phyloP scores from a whole-genome alignment of 768 basidiomycete species.

The Mycena kentingensis region DNA sequence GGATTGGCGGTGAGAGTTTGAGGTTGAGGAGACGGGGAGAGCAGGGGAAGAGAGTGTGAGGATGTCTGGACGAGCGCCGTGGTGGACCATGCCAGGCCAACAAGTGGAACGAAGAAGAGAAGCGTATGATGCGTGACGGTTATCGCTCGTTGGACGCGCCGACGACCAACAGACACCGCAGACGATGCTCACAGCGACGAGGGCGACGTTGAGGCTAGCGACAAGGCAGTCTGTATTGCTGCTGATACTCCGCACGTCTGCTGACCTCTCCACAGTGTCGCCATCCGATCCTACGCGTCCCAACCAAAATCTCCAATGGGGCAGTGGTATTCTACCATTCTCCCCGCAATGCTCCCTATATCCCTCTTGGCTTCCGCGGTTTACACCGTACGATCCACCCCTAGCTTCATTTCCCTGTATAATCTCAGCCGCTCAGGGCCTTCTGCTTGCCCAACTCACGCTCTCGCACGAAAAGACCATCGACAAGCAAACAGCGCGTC shows the following conservation, averaged over 20 bases:
- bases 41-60: constrained; percentile 33
- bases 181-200: neutral
- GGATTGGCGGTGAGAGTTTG: constrained; percentile 30
- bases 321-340: constrained; percentile 65
- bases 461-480: constrained; percentile 75
- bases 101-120: constrained; percentile 19
- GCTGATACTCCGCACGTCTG: constrained; percentile 4
- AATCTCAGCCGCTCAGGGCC: constrained; percentile 44
- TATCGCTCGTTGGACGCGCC: neutral
- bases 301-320: constrained; percentile 52
- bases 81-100: constrained; percentile 34
- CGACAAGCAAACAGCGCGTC: constrained; percentile 56
- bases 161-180: neutral
- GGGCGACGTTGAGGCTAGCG: neutral
- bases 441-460: constrained; percentile 62
- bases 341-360: constrained; percentile 79
- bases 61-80: constrained; percentile 31
- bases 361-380: constrained; percentile 77
- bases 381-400: constrained; percentile 56
- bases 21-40: constrained; percentile 31
- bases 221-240: neutral
- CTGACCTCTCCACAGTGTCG: constrained; percentile 16
- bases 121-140: constrained; percentile 8
- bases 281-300: constrained; percentile 11
- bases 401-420: neutral